These are phyloP conservation scores for Tephrocybe sp. DNA, from an alignment of 768 basidiomycete genomes.

Conservation along the genomic window DNA sequence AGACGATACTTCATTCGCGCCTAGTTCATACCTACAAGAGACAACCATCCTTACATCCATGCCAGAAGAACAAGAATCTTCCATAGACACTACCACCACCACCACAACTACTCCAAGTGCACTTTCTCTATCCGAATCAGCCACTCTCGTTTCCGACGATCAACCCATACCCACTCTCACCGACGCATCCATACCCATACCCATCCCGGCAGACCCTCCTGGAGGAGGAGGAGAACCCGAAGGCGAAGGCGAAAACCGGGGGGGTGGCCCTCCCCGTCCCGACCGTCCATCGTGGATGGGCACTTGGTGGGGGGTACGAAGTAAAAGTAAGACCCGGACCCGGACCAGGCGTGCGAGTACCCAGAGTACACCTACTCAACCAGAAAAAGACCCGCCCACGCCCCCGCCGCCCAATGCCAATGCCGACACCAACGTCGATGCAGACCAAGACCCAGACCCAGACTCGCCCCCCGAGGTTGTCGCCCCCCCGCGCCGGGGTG, in stretches of 20 bases:
- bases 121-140: conserved; percentile 2
- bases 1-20: conserved; percentile 40
- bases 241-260: conserved; percentile 10
- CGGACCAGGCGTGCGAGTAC: conserved; percentile 6
- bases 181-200: not conserved
- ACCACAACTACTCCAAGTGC: conserved; percentile 3
- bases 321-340: conserved; percentile 37
- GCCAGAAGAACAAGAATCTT: conserved; percentile 26
- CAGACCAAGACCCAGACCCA: no score
- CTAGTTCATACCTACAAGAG: conserved; percentile 26
- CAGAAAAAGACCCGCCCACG: conserved; percentile 17
- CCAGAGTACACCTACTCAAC: conserved; percentile 17
- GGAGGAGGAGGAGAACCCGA: no score
- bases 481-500: conserved; percentile 16
- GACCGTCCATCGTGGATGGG: conserved; percentile 74
- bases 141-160: conserved; percentile 5
- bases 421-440: not conserved
- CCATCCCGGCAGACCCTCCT: not conserved
- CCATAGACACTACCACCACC: conserved; percentile 7
- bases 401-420: conserved; percentile 12
- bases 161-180: conserved; percentile 10
- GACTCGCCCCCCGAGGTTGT: conserved; percentile 7
- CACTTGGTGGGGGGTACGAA: conserved; percentile 60
- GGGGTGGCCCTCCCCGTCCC: conserved; percentile 21
- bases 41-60: conserved; percentile 31